Percentiles rank a stretch among this genome's conserved stretches.
These are phyloP conservation scores for Euclidium syriacum DNA, from an alignment of 345 rosid genomes.

Conservation along the genomic window DNA sequence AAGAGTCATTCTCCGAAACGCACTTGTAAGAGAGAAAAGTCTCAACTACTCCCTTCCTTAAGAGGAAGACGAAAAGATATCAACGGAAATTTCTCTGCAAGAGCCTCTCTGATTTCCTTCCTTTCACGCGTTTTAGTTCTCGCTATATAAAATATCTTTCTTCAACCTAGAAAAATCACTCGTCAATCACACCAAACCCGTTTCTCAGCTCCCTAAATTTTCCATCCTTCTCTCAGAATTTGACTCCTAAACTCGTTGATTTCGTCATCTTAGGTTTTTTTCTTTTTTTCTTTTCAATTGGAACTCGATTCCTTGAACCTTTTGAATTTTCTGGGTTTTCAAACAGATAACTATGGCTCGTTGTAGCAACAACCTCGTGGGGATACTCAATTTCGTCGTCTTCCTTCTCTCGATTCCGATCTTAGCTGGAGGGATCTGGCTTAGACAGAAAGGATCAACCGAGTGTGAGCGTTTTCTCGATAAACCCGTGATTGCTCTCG, in stretches of 20 bases:
- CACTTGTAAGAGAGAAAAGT: slow-evolving; percentile 17
- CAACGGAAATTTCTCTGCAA: slow-evolving; percentile 18
- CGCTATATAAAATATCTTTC: slow-evolving; percentile 1
- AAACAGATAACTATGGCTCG: slow-evolving; percentile 47
- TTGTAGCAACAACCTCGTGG: slow-evolving; percentile 74
- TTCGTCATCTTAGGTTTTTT: background rate
- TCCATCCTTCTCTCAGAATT: slow-evolving; percentile 4
- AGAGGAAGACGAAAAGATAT: background rate
- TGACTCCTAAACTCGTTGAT: too few relatives aligned
- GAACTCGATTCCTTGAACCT: too few relatives aligned
- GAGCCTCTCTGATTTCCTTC: background rate
- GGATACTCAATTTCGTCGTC: slow-evolving; percentile 67
- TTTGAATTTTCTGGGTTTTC: too few relatives aligned
- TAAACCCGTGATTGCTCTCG: slow-evolving; percentile 64
- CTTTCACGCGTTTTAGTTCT: slow-evolving; percentile 19
- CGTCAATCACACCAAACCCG: background rate
- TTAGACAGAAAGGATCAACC: slow-evolving; percentile 53
- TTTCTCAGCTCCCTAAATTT: slow-evolving; percentile 1
- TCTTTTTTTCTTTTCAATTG: too few relatives aligned
- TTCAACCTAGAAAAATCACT: background rate
- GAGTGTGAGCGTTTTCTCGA: slow-evolving; percentile 87
- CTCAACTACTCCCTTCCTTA: background rate
- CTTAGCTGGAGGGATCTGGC: slow-evolving; percentile 81
- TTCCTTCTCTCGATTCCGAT: slow-evolving; percentile 80
- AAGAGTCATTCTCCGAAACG: background rate